A percentile compares a stretch with the other conserved stretches of the same genome.
Evolutionary conservation across 345 rosid genomes (phyloP).

Genomic region (Kernera saxatilis): DNA sequence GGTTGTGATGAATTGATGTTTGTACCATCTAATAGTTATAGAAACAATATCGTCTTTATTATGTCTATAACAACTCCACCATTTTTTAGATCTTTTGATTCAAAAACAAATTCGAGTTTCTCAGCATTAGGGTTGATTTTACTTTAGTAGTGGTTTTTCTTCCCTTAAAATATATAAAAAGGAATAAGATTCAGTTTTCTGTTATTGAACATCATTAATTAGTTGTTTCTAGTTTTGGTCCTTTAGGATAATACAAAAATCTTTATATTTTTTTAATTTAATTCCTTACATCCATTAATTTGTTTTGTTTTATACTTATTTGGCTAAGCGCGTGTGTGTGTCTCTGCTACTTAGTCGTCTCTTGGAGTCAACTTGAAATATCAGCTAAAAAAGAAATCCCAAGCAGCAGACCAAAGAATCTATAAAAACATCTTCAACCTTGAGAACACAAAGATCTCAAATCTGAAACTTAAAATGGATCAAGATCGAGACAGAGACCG

Average conservation of each 20-base stretch:
- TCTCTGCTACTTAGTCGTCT: neutral
- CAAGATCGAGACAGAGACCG: slow-evolving; percentile 1
- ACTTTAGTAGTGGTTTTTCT: neutral
- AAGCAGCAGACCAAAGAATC: neutral
- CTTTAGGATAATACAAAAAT: neutral
- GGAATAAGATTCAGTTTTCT: neutral
- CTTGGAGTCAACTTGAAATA: neutral
- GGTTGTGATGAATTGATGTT: neutral
- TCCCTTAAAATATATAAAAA: too few relatives aligned
- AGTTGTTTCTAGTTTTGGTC: neutral
- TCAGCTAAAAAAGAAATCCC: neutral
- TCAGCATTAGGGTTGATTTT: neutral
- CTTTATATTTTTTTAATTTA: neutral
- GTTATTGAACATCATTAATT: neutral
- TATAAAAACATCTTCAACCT: slow-evolving; percentile 6
- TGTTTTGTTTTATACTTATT: neutral
- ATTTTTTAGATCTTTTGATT: neutral
- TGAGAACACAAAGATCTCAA: neutral
- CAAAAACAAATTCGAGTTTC: neutral
- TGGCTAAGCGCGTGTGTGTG: neutral
- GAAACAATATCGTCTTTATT: too few relatives aligned
- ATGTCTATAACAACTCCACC: neutral
- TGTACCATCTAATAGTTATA: too few relatives aligned
- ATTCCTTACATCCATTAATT: neutral
- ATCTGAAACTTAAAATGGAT: neutral